Conservation (phyloP, 768 basidiomycete genomes). For the Strobilomyces echinocephalus region DNA sequence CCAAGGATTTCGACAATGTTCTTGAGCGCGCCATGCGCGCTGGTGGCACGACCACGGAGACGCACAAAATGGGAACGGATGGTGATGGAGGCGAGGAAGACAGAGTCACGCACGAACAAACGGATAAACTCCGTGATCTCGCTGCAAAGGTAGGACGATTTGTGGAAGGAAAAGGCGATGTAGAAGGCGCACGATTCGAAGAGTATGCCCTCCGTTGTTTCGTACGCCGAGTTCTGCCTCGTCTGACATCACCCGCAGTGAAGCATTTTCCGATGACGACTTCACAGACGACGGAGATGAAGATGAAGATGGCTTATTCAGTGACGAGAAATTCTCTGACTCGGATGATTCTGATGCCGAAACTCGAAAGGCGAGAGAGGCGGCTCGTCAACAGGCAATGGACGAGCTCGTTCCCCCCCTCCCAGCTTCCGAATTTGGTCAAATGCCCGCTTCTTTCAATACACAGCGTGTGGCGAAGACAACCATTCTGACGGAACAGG, state of each 20-base stretch:
- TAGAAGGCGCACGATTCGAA: slow-evolving; percentile 85
- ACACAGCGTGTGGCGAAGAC: slow-evolving; percentile 61
- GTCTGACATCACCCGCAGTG: slow-evolving; percentile 38
- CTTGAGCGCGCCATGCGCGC: slow-evolving; percentile 41
- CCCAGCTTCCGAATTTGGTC: slow-evolving; percentile 81
- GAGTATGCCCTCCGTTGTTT: slow-evolving; percentile 56
- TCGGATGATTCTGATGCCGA: slow-evolving; percentile 41
- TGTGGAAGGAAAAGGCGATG: slow-evolving; percentile 81
- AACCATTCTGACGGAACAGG: slow-evolving; percentile 40
- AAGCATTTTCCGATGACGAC: slow-evolving; percentile 63
- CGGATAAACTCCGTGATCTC: slow-evolving; percentile 64
- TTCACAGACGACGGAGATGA: slow-evolving; percentile 21
- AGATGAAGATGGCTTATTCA: slow-evolving; percentile 31
- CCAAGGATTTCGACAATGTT: slow-evolving; percentile 70
- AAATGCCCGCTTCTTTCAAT: slow-evolving; percentile 72
- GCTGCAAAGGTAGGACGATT: slow-evolving; percentile 88
- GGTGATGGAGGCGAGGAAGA: slow-evolving; percentile 32
- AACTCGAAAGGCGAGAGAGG: slow-evolving; percentile 22
- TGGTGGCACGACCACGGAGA: slow-evolving; percentile 10
- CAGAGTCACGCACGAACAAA: slow-evolving; percentile 56
- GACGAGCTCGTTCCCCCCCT: slow-evolving; percentile 78
- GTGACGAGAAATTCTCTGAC: slow-evolving; percentile 41
- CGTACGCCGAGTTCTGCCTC: not conserved
- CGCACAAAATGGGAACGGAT: slow-evolving; percentile 51
- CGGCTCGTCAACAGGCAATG: slow-evolving; percentile 60